phyloP scores from a whole-genome alignment of 140 eudicot species.

The Stevia rebaudiana region DNA sequence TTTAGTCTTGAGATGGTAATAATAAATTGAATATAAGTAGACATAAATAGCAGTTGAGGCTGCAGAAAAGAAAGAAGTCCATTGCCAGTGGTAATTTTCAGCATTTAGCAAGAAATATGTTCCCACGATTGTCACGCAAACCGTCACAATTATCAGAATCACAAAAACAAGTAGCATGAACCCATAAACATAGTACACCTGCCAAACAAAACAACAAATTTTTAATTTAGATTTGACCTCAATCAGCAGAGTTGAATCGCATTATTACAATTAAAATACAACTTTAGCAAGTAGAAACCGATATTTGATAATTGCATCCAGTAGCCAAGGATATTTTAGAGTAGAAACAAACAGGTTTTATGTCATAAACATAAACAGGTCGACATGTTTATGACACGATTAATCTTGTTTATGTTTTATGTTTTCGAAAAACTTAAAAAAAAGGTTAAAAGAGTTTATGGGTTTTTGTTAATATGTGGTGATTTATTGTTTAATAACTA shows the following conservation, averaged over 20 bases:
- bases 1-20: slow-evolving; percentile 89
- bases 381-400: no score
- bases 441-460: no score
- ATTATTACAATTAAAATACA: neutral
- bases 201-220: slow-evolving; percentile 18
- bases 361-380: no score
- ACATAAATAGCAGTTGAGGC: slow-evolving; percentile 92
- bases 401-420: no score
- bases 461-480: no score
- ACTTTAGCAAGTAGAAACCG: neutral
- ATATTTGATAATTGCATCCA: neutral
- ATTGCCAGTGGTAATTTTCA: slow-evolving; percentile 97
- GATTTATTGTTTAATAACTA: no score
- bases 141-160: slow-evolving; percentile 78
- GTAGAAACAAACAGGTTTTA: no score
- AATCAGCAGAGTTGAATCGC: neutral
- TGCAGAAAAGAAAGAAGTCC: slow-evolving; percentile 97
- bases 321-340: neutral
- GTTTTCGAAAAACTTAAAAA: no score
- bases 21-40: slow-evolving; percentile 78
- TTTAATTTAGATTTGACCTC: neutral
- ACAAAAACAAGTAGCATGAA: slow-evolving; percentile 90
- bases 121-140: slow-evolving; percentile 96
- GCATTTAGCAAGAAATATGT: slow-evolving; percentile 91
- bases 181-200: slow-evolving; percentile 98